A percentile compares a stretch with the other conserved stretches of the same genome.
phyloP scores from a whole-genome alignment of 2,329 filamentous ascomycete species.

The Aotearoamyces nothofagi region DNA sequence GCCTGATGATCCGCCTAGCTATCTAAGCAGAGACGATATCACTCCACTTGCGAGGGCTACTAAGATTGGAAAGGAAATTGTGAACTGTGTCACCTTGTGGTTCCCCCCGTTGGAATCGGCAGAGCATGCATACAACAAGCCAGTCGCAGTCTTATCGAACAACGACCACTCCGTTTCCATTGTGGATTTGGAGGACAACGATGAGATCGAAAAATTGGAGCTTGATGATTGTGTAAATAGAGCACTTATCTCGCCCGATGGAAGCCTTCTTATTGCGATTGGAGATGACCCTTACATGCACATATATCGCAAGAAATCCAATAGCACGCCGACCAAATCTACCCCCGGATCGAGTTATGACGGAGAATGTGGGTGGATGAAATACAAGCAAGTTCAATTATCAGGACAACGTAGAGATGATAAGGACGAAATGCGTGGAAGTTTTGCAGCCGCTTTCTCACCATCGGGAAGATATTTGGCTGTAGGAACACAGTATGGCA shows the following conservation, averaged over 20 bases:
- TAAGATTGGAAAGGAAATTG: constrained; percentile 42
- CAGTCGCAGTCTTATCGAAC: constrained; percentile 66
- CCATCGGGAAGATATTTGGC: constrained; percentile 56
- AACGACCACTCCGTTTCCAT: constrained; percentile 83
- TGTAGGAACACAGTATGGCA: constrained; percentile 66
- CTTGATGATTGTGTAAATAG: constrained; percentile 86
- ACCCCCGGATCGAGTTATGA: constrained; percentile 9
- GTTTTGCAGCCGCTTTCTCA: constrained; percentile 68
- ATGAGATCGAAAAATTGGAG: constrained; percentile 53
- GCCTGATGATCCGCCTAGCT: constrained; percentile 5
- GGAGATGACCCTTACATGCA: constrained; percentile 80
- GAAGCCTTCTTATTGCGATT: constrained; percentile 63
- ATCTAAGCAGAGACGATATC: constrained; percentile 6
- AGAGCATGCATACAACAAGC: constrained; percentile 28
- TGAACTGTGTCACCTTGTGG: constrained; percentile 54
- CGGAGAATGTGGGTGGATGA: constrained; percentile 31
- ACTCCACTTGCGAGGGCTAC: constrained; percentile 29
- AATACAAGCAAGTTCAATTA: constrained; percentile 35
- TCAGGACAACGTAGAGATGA: constrained; percentile 42
- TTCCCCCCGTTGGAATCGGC: constrained; percentile 26
- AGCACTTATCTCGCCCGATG: constrained; percentile 84
- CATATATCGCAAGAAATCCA: constrained; percentile 46
- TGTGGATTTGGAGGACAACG: constrained; percentile 57
- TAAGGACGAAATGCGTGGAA: constrained; percentile 42
- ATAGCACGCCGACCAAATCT: constrained; percentile 6